Evolutionary conservation across 176 grass and related monocot genomes (phyloP), one percentile per base, ranked within the genome.

Genomic region (Juncus inflexus): DNA sequence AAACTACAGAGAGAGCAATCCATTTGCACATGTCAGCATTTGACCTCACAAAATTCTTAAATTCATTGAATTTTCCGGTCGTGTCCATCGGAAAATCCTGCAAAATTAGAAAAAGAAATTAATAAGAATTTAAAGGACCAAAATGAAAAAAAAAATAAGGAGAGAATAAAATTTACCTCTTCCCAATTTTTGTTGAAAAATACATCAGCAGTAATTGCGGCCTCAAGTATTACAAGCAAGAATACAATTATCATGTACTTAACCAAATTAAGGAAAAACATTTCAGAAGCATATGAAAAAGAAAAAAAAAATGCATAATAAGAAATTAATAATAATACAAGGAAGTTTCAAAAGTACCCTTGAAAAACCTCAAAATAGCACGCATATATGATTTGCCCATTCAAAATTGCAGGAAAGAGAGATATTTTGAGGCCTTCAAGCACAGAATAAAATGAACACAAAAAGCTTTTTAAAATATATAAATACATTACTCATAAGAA

Each of bases 21-120:
- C 95, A 99, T 92, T 94, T 79, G 50, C 95, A 99, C 52, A 90
- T 86, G 35, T 90, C 80, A 68, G 74, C 80, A 80, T 99, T 99
- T 52, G 83, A 82, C 73, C 40, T 80, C 5, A 99, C 52, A 16
- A 99, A 99, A 37, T 68, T 12, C 60, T 86, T 90, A 62, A 99
- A 82, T 61, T 92, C 89, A 39, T 82, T 69, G 72, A 99, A 99
- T 65, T 90, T 94, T 64, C 95, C 78, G 8, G 85, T 80, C 76
- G 85, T 80, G 15, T 94, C 95, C 68, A 77, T 37, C 4, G 95
- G 94, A 37, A 99, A 92, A 83, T 94, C 95, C 95, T 99, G 58
- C 63, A 74, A 37, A 2, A 77, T 70, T 64, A 12, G 57, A 70
- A 66, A 11, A 39, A 0, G 42, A 56, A 50, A 37, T 28, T 28